phyloP scores from a whole-genome alignment of 768 basidiomycete genomes.

The Phylloporus rhodoxanthus region DNA sequence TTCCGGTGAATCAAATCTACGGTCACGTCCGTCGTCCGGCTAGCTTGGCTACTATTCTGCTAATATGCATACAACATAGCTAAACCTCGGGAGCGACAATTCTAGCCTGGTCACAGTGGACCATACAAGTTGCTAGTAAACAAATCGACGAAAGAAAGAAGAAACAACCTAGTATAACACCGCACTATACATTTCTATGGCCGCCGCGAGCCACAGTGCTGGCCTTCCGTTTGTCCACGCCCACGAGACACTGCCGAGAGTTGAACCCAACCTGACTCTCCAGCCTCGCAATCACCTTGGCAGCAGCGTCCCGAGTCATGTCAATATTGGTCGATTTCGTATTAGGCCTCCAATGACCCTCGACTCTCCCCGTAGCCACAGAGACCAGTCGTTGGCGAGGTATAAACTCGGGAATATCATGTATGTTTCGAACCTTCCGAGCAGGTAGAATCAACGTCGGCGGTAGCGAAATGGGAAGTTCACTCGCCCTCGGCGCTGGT shows the following conservation, averaged over 20 bases:
- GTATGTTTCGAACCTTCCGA: slow-evolving; percentile 9
- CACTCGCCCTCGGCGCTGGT: background rate
- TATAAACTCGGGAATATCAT: slow-evolving; percentile 24
- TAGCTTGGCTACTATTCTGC: background rate
- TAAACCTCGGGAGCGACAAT: slow-evolving; percentile 4
- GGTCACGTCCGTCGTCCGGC: background rate
- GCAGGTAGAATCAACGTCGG: background rate
- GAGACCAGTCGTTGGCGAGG: slow-evolving; percentile 15
- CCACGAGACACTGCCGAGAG: slow-evolving; percentile 2
- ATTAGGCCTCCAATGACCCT: background rate
- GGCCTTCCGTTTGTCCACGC: slow-evolving; percentile 2
- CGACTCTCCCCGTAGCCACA: background rate
- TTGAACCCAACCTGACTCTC: slow-evolving; percentile 14
- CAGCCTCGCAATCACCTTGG: slow-evolving; percentile 20
- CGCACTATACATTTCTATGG: slow-evolving; percentile 7
- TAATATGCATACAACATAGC: background rate
- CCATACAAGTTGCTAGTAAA: background rate
- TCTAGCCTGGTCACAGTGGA: background rate
- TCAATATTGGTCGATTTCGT: background rate
- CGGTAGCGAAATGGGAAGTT: background rate
- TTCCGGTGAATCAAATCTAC: background rate
- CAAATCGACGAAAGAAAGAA: slow-evolving; percentile 17
- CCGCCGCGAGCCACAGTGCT: background rate
- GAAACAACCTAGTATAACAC: background rate
- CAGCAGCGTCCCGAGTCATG: slow-evolving; percentile 13